phyloP scores from a whole-genome alignment of 768 basidiomycete genomes.

The Trametes meyenii region DNA sequence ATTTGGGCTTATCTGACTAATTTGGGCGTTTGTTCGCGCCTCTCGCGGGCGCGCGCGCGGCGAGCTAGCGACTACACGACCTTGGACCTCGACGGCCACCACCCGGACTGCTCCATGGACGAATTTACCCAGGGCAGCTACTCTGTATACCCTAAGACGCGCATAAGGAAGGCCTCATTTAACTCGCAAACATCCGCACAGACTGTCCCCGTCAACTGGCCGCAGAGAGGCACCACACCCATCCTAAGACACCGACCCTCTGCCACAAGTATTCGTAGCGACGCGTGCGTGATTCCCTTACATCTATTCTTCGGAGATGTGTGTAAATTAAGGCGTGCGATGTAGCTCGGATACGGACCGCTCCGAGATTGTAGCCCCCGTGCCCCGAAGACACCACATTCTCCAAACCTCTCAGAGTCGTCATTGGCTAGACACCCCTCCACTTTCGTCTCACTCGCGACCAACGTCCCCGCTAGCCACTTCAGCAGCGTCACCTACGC shows the following conservation, averaged over 20 bases:
- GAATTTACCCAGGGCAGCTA: conserved; percentile 19
- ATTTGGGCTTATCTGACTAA: background rate
- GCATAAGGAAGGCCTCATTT: conserved; percentile 18
- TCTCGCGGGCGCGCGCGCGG: background rate
- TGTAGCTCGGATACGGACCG: conserved; percentile 37
- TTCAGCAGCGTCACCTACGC: conserved; percentile 33
- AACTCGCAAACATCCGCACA: conserved; percentile 22
- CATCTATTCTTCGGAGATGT: background rate
- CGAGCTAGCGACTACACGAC: background rate
- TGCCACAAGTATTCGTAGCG: conserved; percentile 24
- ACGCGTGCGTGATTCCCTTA: conserved; percentile 23
- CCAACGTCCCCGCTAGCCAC: conserved; percentile 47
- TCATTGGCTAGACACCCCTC: conserved; percentile 59
- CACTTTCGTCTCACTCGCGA: conserved; percentile 50
- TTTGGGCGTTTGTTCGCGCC: background rate
- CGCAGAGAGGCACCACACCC: conserved; percentile 25
- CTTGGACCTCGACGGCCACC: background rate
- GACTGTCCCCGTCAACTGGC: conserved; percentile 12
- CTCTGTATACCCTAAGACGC: background rate
- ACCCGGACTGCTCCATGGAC: conserved; percentile 17
- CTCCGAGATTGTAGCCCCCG: conserved; percentile 60
- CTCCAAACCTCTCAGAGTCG: conserved; percentile 61
- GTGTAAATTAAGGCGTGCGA: background rate
- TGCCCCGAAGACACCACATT: conserved; percentile 63
- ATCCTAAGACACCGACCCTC: conserved; percentile 21